Base-by-base conservation (phyloP, 2,329 filamentous ascomycete genomes). In the Claviceps monticola region DNA sequence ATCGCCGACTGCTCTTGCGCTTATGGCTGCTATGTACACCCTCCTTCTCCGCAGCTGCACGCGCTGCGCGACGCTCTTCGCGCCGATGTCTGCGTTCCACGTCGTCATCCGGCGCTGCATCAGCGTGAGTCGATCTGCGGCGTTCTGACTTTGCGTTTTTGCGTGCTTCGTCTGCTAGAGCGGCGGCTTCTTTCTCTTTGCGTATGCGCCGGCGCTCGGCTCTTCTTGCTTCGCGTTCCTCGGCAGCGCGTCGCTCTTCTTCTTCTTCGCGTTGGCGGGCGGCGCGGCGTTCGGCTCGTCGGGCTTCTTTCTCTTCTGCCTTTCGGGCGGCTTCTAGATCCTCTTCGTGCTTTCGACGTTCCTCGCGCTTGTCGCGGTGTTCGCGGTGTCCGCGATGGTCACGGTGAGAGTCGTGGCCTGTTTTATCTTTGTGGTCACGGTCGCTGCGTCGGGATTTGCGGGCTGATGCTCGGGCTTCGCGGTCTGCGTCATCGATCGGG, bases 391-490 rank as follows among this genome's bases (percentile, higher is more conserved):
- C 72, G 41, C 74, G 76, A 42, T 74, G 72, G 55, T 81, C 77
- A 34, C 75, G 74, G 7, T 76, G 71, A 19, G 73, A 70, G 48
- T 83, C 80, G 51, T 82, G 77, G 26, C 56, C 57, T 9, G 51
- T 53, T 42, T 57, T 60, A 2, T 59, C 61, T 4, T 71, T 71
- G 6, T 70, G 72, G 46, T 71, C 69, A 7, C 67, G 69, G 52
- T 81, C 78, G 2, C 75, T 73, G 16, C 74, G 75, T 49, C 72
- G 75, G 1, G 79, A 74, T 52, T 75, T 76, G n/a, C 83, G 79
- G 52, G 80, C 80, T 34, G 78, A 79, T 45, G 75, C 75, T 47
- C 80, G 76, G 21, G 76, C 79, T 62, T 86, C 83, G 26, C 74
- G 70, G 13, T 83, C 79, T 34, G 74, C 71, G 16, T 82, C 79